Evolutionary conservation across 2,329 filamentous ascomycete genomes (phyloP), one percentile per base, ranked within the genome.

Genomic region (Aureobasidium sp.): DNA sequence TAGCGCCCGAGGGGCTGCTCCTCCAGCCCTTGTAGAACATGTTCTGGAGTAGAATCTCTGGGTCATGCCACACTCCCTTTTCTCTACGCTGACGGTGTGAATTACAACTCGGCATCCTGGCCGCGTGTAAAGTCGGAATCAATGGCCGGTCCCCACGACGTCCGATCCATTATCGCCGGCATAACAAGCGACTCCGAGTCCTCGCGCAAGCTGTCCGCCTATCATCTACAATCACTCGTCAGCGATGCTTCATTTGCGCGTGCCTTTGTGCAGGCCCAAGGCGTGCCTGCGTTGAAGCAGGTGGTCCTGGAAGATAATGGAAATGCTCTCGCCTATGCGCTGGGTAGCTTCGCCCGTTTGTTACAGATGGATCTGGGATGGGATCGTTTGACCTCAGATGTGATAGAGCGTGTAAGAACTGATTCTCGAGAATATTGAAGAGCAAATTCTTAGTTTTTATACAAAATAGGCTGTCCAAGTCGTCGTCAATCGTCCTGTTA

Each of bases 281-380:
- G 94, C 4, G 81, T 97, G 66, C 82, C 86, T 67, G 86, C 93
- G 67, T 79, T 99, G 69, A 86, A 91, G 59, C 86, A 89, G 62
- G 81, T 97, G 60, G 91, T 94, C 66, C 86, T 97, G 81, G 84
- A 85, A 67, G 87, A 92, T 34, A 89, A 85, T 62, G 94, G 94
- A 63, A 99, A 99, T 75, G 97, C 94, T 1, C 81, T 99, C 71
- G 94, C 94, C 64, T 99, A 99, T 77, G 90, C 92, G 65, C 81
- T 99, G 64, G 93, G 96, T 67, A 94, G 90, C 70, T 83, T 97
- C 69, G 90, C 87, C 62, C 85, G 91, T 62, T 78, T 99, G 64
- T 81, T 99, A 65, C 94, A 99, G 77, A 89, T 97, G 42, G 94
- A 97, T 77, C 96, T 97, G 84, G 94, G 94, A 63, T 99, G 94